These are phyloP conservation scores for Lachancea nothofagi DNA, from an alignment of 805 yeast species.

Conservation along the genomic window DNA sequence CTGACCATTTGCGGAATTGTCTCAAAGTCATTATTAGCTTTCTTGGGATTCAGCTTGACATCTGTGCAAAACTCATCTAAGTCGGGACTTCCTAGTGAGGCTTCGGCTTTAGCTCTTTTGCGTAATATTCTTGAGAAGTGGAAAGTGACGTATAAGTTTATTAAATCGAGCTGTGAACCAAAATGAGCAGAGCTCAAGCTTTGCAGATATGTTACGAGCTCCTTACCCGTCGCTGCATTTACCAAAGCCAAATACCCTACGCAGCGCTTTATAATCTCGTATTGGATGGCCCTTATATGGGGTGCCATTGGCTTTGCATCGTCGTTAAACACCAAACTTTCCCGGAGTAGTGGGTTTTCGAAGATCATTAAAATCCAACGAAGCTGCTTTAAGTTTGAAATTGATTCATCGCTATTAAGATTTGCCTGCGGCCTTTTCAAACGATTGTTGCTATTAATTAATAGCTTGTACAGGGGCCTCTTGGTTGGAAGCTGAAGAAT, in stretches of 20 bases:
- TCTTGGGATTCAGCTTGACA: constrained; percentile 5
- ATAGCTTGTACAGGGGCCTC: constrained; percentile 52
- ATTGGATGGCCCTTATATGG: constrained; percentile 52
- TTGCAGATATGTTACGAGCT: constrained; percentile 14
- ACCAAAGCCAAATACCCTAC: constrained; percentile 60
- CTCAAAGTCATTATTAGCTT: neutral
- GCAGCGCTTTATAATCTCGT: constrained; percentile 62
- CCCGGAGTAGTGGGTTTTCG: constrained; percentile 59
- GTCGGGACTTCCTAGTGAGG: constrained; percentile 6
- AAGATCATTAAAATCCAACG: constrained; percentile 59
- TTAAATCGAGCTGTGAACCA: constrained; percentile 49
- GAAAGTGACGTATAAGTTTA: constrained; percentile 75
- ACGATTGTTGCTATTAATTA: constrained; percentile 46
- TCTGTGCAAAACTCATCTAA: constrained; percentile 8
- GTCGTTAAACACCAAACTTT: constrained; percentile 37
- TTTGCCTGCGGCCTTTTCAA: constrained; percentile 44
- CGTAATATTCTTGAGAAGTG: constrained; percentile 52
- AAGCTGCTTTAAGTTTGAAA: neutral
- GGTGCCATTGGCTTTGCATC: constrained; percentile 35
- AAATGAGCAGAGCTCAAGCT: constrained; percentile 38
- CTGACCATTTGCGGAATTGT: constrained; percentile 5
- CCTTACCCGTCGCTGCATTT: constrained; percentile 6
- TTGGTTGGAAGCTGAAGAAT: constrained; percentile 51
- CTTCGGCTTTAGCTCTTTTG: constrained; percentile 6
- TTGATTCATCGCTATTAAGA: constrained; percentile 12